Evolutionary conservation across 345 rosid genomes (phyloP).

Genomic region (thale cress (Arabidopsis thaliana)): TAIR10.1 NC_003076.8:22442001-22442500

Average conservation of each 20-base stretch:
- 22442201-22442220: background rate
- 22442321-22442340: background rate
- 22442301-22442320: background rate
- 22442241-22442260: conserved; percentile 7
- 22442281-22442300: background rate
- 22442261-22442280: background rate
- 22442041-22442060: no score
- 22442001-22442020: no score
- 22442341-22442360: background rate
- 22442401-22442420: conserved; percentile 18
- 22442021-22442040: no score
- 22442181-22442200: no score
- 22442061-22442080: no score
- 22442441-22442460: conserved; percentile 29
- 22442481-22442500: conserved; percentile 44
- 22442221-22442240: background rate
- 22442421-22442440: conserved; percentile 30
- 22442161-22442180: no score
- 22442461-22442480: conserved; percentile 51
- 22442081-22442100: no score
- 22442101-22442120: no score
- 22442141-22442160: no score
- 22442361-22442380: background rate
- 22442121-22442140: no score
- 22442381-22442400: background rate